Conservation (phyloP, 441 rosid species). For the Geranium incanum region DNA sequence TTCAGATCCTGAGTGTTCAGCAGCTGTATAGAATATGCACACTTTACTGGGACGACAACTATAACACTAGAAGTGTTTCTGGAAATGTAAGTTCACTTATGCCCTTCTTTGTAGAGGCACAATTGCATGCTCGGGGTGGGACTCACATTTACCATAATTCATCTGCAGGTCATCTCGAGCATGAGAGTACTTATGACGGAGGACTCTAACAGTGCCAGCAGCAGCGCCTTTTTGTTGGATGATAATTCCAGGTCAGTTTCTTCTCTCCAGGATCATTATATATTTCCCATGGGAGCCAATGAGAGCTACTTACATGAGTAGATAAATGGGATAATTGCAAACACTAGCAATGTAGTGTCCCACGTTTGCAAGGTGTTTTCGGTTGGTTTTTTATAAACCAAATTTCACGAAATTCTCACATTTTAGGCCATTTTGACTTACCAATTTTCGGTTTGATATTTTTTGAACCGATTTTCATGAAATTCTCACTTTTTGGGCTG, state of each 20-base stretch:
- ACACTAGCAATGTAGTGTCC: too few species aligned
- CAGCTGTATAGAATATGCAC: constrained; percentile 97
- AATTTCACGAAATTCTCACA: too few species aligned
- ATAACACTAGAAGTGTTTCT: constrained; percentile 93
- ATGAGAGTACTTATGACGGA: constrained; percentile 96
- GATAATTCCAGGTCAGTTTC: constrained; percentile 77
- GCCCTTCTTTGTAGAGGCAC: neutral
- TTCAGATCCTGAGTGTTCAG: constrained; percentile 93
- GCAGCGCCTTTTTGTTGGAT: constrained; percentile 90
- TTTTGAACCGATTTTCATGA: too few species aligned
- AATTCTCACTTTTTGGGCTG: too few species aligned
- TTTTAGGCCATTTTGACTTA: too few species aligned
- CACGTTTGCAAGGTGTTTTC: too few species aligned
- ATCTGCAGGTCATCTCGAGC: constrained; percentile 73
- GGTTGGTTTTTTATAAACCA: too few species aligned
- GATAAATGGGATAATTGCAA: too few species aligned
- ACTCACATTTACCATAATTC: neutral
- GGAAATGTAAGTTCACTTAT: constrained; percentile 50
- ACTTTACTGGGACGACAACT: constrained; percentile 93
- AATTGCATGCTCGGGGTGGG: neutral
- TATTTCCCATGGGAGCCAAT: too few species aligned
- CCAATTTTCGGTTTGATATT: too few species aligned
- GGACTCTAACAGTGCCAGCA: constrained; percentile 74
- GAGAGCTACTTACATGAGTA: too few species aligned
- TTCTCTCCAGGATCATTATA: neutral